These are phyloP conservation scores for Cladobotryum mycophilum DNA, from an alignment of 2,329 filamentous ascomycete species.

Conservation along the genomic window DNA sequence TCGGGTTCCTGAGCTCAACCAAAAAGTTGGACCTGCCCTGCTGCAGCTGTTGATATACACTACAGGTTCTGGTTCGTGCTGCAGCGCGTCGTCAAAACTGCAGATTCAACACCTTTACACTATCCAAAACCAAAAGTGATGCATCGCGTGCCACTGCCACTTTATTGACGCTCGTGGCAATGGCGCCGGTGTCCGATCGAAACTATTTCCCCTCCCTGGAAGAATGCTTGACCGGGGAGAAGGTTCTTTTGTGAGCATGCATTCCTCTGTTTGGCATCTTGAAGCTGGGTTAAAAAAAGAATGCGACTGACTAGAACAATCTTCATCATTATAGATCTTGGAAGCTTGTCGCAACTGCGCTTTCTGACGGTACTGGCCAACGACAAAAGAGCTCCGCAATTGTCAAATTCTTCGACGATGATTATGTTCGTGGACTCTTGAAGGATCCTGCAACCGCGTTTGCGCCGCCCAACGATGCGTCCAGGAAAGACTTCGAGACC, in stretches of 20 bases:
- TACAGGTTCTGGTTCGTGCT: conserved; percentile 4
- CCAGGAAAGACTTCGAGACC: conserved; percentile 70
- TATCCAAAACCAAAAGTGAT: conserved; percentile 26
- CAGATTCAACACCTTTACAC: conserved; percentile 16
- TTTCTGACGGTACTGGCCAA: conserved; percentile 51
- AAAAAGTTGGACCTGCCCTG: conserved; percentile 11
- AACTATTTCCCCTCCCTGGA: conserved; percentile 80
- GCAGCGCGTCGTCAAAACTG: conserved; percentile 6
- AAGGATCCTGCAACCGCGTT: conserved; percentile 65
- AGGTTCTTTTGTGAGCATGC: conserved; percentile 65
- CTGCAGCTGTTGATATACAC: conserved; percentile 11
- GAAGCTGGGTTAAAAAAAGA: background rate
- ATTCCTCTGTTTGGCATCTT: conserved; percentile 3
- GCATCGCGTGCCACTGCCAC: conserved; percentile 32
- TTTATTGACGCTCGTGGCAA: conserved; percentile 50
- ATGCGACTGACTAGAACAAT: conserved; percentile 16
- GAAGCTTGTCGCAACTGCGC: conserved; percentile 52
- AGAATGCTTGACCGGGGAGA: conserved; percentile 75
- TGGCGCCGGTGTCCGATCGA: conserved; percentile 64
- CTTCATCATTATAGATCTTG: conserved; percentile 45
- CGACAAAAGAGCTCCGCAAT: conserved; percentile 49
- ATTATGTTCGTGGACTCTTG: conserved; percentile 62
- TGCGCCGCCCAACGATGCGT: conserved; percentile 51
- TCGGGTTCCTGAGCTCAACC: conserved; percentile 11
- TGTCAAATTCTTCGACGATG: conserved; percentile 63